These are phyloP conservation scores for Oryza officinalis DNA, from an alignment of 176 grass and related monocot genomes.

Conservation along the genomic window DNA sequence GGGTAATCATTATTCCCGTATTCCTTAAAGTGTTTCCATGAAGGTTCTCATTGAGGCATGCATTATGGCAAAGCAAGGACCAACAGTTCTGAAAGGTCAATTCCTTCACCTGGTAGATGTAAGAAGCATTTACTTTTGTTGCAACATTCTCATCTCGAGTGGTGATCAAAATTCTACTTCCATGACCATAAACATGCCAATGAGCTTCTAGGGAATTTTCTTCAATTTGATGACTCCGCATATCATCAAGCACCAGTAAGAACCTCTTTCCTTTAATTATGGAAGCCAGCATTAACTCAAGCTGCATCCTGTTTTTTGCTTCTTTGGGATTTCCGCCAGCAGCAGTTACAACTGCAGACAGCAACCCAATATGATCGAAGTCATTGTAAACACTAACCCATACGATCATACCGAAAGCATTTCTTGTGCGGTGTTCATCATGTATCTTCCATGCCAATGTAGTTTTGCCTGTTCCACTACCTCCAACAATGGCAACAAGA, in stretches of 20 bases:
- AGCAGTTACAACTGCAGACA: constrained; percentile 43
- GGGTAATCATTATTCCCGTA: constrained; percentile 46
- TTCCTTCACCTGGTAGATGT: constrained; percentile 31
- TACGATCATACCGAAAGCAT: constrained; percentile 37
- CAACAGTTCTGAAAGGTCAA: constrained; percentile 43
- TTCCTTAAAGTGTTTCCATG: constrained; percentile 30
- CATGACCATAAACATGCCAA: constrained; percentile 29
- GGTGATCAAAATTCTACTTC: constrained; percentile 55
- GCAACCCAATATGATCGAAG: constrained; percentile 36
- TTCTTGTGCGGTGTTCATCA: constrained; percentile 36
- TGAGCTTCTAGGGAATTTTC: constrained; percentile 37
- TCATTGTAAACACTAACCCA: constrained; percentile 41
- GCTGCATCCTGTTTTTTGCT: constrained; percentile 32
- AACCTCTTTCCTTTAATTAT: constrained; percentile 52
- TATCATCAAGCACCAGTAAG: constrained; percentile 54
- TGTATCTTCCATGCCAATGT: constrained; percentile 46
- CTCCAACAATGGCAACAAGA: constrained; percentile 38
- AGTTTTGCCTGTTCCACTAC: constrained; percentile 52
- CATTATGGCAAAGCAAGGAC: constrained; percentile 48
- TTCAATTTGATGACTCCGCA: constrained; percentile 32
- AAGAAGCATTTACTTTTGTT: constrained; percentile 27
- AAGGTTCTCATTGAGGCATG: constrained; percentile 20
- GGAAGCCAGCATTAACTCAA: constrained; percentile 47
- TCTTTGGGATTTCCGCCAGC: constrained; percentile 44
- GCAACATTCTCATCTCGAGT: constrained; percentile 45